Conservation (phyloP, 2,329 filamentous ascomycete genomes). For the Keithomyces neogunnii region DNA sequence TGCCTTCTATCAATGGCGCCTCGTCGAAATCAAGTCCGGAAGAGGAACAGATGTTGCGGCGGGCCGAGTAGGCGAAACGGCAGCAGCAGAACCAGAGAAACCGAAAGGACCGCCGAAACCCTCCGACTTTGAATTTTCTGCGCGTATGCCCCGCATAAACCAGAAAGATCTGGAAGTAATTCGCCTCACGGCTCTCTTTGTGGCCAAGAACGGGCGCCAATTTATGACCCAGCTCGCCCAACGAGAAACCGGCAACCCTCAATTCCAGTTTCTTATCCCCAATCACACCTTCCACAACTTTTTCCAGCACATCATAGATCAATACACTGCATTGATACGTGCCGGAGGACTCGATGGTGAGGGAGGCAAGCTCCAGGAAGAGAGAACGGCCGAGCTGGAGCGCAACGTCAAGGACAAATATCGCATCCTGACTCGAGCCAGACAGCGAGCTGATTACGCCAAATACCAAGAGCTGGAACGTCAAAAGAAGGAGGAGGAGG, state of each 20-base stretch:
- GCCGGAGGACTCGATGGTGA: constrained; percentile 58
- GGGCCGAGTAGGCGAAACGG: constrained; percentile 57
- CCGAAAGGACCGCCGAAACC: constrained; percentile 79
- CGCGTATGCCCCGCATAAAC: constrained; percentile 94
- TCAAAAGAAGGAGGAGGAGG: constrained; percentile 79
- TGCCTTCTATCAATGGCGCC: constrained; percentile 82
- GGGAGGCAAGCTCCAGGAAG: constrained; percentile 60
- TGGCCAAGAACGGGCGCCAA: constrained; percentile 82
- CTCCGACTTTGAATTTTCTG: constrained; percentile 83
- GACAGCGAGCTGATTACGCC: constrained; percentile 78
- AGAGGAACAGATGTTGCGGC: constrained; percentile 72
- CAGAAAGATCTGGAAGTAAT: constrained; percentile 78
- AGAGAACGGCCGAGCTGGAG: constrained; percentile 64
- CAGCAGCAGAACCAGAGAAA: constrained; percentile 46
- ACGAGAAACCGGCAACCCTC: constrained; percentile 80
- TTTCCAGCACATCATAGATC: constrained; percentile 85
- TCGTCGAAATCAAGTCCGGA: constrained; percentile 77
- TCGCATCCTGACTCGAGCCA: constrained; percentile 70
- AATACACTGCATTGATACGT: constrained; percentile 75
- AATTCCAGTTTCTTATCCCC: constrained; percentile 92
- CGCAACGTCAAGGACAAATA: constrained; percentile 72
- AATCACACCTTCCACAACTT: constrained; percentile 96
- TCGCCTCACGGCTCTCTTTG: constrained; percentile 77
- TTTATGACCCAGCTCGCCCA: constrained; percentile 89
- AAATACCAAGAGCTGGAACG: constrained; percentile 80